Conservation (phyloP, 768 basidiomycete genomes). For the Xerocomus potaroensis region DNA sequence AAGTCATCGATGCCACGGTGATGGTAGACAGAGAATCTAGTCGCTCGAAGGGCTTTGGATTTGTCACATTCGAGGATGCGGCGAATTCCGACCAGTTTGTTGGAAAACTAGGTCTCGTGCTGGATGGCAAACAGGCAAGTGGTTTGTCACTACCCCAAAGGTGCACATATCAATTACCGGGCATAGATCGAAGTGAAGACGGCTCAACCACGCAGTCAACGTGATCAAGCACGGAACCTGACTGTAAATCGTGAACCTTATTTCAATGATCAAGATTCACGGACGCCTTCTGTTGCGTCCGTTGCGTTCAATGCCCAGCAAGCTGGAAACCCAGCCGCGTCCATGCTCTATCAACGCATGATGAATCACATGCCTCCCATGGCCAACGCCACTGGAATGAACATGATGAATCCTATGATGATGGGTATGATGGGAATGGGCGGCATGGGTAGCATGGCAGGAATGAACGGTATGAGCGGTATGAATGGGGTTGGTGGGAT, state of each 20-base stretch:
- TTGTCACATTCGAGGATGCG: conserved; percentile 75
- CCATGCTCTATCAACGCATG: conserved; percentile 35
- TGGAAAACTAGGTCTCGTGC: conserved; percentile 57
- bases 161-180: not conserved
- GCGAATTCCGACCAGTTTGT: conserved; percentile 62
- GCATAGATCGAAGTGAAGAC: conserved; percentile 76
- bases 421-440: conserved; percentile 51
- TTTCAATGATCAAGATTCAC: conserved; percentile 35
- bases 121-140: conserved; percentile 75
- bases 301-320: conserved; percentile 35
- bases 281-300: conserved; percentile 30
- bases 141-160: no score
- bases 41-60: conserved; percentile 79
- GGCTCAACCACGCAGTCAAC: conserved; percentile 68
- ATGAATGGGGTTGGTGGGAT: conserved; percentile 21
- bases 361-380: conserved; percentile 42
- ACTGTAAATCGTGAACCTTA: conserved; percentile 22
- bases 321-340: conserved; percentile 32
- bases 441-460: conserved; percentile 34
- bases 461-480: conserved; percentile 27
- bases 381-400: conserved; percentile 43
- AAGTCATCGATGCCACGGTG: conserved; percentile 78
- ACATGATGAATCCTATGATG: conserved; percentile 47
- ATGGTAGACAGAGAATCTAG: conserved; percentile 80
- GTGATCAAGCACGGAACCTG: conserved; percentile 46